Percentiles rank a stretch among this genome's conserved stretches.
Conservation (phyloP, 140 eudicot genomes). For the Senecio squalidus region DNA sequence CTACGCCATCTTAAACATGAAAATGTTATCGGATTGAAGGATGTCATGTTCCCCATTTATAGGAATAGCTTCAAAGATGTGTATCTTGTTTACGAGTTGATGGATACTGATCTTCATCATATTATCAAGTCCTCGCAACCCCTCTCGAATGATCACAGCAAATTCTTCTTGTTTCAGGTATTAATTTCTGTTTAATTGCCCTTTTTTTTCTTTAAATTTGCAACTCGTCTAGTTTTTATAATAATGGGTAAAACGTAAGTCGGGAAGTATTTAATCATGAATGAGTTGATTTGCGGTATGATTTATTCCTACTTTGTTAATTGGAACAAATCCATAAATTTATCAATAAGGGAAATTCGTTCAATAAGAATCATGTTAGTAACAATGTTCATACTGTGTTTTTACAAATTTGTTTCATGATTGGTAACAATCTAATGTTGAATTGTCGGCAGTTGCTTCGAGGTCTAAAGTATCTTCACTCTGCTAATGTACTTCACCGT, state of each 20-base stretch:
- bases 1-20: constrained; percentile 59
- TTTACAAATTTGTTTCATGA: no score
- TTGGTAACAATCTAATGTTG: no score
- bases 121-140: constrained; percentile 77
- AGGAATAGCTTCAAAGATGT: constrained; percentile 61
- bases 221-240: not conserved
- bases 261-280: no score
- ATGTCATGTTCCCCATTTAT: constrained; percentile 66
- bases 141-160: constrained; percentile 68
- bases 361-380: no score
- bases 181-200: not conserved
- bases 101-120: constrained; percentile 89
- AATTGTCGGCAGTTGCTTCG: constrained; percentile 83
- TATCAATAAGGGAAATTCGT: no score
- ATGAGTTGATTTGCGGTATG: no score
- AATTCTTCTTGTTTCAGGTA: constrained; percentile 75
- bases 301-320: no score
- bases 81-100: constrained; percentile 72
- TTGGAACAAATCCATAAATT: no score
- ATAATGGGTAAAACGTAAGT: not conserved
- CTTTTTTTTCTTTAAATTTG: not conserved
- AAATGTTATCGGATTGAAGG: constrained; percentile 74
- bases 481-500: constrained; percentile 78
- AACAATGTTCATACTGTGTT: no score
- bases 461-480: constrained; percentile 71